Conservation (phyloP, 371 early-diverging fungal genomes). For the Mucor velutinosus region DNA sequence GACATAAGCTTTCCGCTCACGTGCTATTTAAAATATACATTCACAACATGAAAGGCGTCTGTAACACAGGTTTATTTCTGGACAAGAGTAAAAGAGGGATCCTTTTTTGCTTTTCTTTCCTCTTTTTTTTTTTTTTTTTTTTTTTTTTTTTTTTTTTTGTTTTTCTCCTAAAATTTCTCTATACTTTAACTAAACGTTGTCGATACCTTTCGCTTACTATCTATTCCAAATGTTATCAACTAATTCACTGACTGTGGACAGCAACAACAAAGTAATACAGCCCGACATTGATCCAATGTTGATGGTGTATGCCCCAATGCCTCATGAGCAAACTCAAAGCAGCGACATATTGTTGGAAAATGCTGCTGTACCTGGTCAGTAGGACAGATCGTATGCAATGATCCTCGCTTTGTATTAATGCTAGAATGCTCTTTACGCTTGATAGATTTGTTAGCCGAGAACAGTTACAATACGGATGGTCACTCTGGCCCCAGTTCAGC, state of each 20-base stretch:
- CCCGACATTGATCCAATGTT: neutral
- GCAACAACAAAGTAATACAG: neutral
- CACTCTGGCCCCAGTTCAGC: neutral
- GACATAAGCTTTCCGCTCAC: neutral
- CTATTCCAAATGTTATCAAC: neutral
- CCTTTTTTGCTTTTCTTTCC: neutral
- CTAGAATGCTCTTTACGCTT: neutral
- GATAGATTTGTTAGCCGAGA: slow-evolving; percentile 17
- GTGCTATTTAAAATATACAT: neutral
- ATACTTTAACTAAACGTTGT: neutral
- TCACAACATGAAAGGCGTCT: neutral
- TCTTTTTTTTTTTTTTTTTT: neutral
- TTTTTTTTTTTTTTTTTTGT: neutral
- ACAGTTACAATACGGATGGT: neutral
- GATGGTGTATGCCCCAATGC: neutral
- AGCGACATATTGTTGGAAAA: neutral
- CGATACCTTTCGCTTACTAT: neutral
- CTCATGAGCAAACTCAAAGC: neutral
- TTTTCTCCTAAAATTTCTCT: neutral
- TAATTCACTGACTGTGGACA: neutral
- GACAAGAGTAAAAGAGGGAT: neutral
- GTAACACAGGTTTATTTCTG: slow-evolving; percentile 1
- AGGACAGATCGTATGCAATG: neutral
- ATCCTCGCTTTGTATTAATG: neutral
- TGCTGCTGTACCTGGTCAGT: neutral